These are phyloP conservation scores for Ophiostoma pallidulum DNA, from an alignment of 2,329 filamentous ascomycete species.

Conservation along the genomic window DNA sequence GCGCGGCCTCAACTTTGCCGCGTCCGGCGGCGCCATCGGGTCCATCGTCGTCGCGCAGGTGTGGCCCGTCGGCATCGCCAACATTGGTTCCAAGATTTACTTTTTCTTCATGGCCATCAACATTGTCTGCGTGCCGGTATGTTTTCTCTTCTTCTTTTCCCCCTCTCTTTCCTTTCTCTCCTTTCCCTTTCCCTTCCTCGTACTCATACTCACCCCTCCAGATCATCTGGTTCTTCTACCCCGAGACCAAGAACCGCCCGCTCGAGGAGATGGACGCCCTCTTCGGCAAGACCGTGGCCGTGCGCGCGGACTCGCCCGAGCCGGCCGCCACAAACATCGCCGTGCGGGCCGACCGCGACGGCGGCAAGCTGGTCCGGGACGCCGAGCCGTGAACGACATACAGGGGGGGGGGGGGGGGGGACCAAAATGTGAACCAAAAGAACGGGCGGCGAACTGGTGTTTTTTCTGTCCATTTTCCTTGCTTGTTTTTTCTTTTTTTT, in stretches of 20 bases:
- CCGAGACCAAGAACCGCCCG: slow-evolving; percentile 41
- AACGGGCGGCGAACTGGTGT: too few species aligned
- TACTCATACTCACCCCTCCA: slow-evolving; percentile 12
- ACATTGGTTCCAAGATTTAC: slow-evolving; percentile 42
- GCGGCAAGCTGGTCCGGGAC: background rate
- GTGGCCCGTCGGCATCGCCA: slow-evolving; percentile 45
- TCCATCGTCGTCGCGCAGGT: slow-evolving; percentile 44
- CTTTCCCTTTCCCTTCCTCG: too few species aligned
- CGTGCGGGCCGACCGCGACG: background rate
- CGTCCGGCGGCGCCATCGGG: slow-evolving; percentile 45
- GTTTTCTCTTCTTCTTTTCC: background rate
- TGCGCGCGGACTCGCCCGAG: background rate
- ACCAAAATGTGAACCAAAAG: too few species aligned
- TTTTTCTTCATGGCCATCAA: slow-evolving; percentile 50
- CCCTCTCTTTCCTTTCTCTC: background rate
- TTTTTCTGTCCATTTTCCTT: background rate
- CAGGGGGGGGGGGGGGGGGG: too few species aligned
- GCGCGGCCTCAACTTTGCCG: slow-evolving; percentile 45
- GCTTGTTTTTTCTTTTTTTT: background rate
- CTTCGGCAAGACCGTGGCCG: slow-evolving; percentile 22
- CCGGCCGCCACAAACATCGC: background rate
- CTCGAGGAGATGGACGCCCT: slow-evolving; percentile 38
- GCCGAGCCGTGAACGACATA: too few species aligned
- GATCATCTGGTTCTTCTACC: slow-evolving; percentile 34
- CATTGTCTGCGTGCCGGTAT: slow-evolving; percentile 35